Evolutionary conservation across 2,329 filamentous ascomycete genomes (phyloP), one percentile per base, ranked within the genome.

Genomic region (Calycina herbarum): DNA sequence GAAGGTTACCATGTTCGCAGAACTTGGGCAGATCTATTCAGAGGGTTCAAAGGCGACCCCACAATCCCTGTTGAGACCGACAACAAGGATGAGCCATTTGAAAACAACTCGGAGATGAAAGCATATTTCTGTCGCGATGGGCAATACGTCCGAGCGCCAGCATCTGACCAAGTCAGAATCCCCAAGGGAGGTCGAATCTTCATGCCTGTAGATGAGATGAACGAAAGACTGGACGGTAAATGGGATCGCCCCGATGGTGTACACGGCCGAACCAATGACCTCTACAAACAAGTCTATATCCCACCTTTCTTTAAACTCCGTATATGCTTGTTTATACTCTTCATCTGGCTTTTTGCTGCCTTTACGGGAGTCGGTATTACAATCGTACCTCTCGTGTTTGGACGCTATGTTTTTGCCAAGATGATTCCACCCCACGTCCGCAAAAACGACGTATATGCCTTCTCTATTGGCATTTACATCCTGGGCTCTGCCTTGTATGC

Each of bases 391-490:
- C 84, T 99, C 3, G 82, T 96, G 6, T 87, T 97, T 74, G 95
- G 95, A 1, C 90, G 95, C 33, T 84, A 83, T 65, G 83, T 98
- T 67, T 91, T 97, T 75, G 87, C 88, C 58, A 80, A 84, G 33
- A 79, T 94, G 40, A 86, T 97, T 54, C 92, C 93, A 4, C 79
- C 82, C 0, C 84, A 91, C 67, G 85, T 91, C 59, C 86, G 86
- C 51, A 90, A 94, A 75, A 99, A 98, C 77, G 95, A 99, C 76
- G 91, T 99, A 31, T 98, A 99, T 73, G 94, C 95, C 13, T 97
- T 97, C 77, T 96, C 93, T 62, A 88, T 95, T 35, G 95, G 95
- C 15, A 85, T 96, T 51, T 97, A 96, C 75, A 81, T 93, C 31
- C 82, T 97, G 4, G 92, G 91, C 11, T 87, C 86, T 3, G 74